Base-by-base conservation (phyloP, 495 filamentous ascomycete species). In the Penicillium diatomitis region DNA sequence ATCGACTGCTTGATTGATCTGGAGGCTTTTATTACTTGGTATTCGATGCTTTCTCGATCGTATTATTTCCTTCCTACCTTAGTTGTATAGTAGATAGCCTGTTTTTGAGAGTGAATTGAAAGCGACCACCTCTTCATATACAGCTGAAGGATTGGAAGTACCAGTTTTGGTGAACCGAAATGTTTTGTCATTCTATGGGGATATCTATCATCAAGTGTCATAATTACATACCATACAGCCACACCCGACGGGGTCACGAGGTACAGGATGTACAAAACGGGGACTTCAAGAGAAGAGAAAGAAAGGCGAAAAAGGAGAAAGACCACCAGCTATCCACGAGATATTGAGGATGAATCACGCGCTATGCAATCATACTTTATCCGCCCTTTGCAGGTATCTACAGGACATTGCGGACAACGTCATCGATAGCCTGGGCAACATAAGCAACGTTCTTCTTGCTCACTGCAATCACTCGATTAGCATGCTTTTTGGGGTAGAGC, bases 381-480 rank as follows among this genome's bases (percentile, higher is more conserved):
- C 31, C 12, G 32, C 6, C 3, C 12, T 11, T 44, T 3, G 10
- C 32, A 28, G 11, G n/a, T 5, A 10, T 7, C 59, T 63, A 72
- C 44, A 60, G 60, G 43, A 68, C 67, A 48, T 66, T 74, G 33
- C 70, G 67, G 32, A 75, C 65, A 29, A 75, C 66, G 43, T 71
- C 62, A 53, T 75, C 62, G 38, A 75, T 71, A 35, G 70, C 69
- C 40, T 66, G 59, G 8, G 74, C 75, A 32, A 77, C 71, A 52
- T 77, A 77, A 28, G 53, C 50, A 36, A 77, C 71, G 46, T 76
- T 76, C 53, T 68, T 69, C 41, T 72, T 50, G 61, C 68, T 75
- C 63, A 77, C 68, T 96, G 38, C 60, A 46, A 47, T 30, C 10
- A 39, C 27, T 44, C 28, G 33, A 50, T 44, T 41, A 32, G 38